Evolutionary conservation across 2,329 filamentous ascomycete species (phyloP).

Genomic region (Fusarium sp.): DNA sequence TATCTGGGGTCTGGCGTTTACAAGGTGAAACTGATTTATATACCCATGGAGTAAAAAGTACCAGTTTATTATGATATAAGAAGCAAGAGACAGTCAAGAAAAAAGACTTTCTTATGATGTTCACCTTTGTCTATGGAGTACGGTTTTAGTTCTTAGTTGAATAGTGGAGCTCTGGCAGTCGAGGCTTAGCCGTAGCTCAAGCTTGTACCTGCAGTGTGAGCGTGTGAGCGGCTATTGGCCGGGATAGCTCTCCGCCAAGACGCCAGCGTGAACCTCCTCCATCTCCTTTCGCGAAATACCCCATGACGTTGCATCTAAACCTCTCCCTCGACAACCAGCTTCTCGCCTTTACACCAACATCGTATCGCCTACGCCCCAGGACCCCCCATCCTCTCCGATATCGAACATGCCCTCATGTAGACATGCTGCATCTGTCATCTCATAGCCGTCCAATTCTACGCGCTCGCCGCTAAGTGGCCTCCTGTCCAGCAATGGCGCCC

Average conservation of each 20-base stretch:
- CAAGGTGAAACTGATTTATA: background rate
- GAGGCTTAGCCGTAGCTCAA: conserved; percentile 27
- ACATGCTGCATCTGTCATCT: conserved; percentile 50
- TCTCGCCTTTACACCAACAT: conserved; percentile 30
- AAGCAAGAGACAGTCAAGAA: background rate
- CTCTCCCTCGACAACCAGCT: conserved; percentile 37
- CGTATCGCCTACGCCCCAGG: conserved; percentile 8
- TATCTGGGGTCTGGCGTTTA: background rate
- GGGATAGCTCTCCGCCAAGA: conserved; percentile 42
- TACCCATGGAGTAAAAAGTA: background rate
- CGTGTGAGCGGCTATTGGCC: conserved; percentile 39
- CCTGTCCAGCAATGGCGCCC: conserved; percentile 60
- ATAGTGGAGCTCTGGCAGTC: conserved; percentile 23
- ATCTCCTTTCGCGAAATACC: conserved; percentile 46
- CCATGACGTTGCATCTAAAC: conserved; percentile 48
- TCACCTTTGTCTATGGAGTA: background rate
- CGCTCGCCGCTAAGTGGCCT: conserved; percentile 50
- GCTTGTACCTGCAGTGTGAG: conserved; percentile 37
- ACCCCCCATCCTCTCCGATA: conserved; percentile 10
- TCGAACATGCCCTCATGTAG: conserved; percentile 43
- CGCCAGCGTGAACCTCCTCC: conserved; percentile 46
- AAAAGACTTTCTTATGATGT: background rate
- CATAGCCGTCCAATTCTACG: conserved; percentile 45
- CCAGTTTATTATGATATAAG: background rate
- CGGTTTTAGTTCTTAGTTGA: conserved; percentile 17